These are phyloP conservation scores for Alisma plantagoaquatica DNA, from an alignment of 106 monocot species.

Conservation along the genomic window DNA sequence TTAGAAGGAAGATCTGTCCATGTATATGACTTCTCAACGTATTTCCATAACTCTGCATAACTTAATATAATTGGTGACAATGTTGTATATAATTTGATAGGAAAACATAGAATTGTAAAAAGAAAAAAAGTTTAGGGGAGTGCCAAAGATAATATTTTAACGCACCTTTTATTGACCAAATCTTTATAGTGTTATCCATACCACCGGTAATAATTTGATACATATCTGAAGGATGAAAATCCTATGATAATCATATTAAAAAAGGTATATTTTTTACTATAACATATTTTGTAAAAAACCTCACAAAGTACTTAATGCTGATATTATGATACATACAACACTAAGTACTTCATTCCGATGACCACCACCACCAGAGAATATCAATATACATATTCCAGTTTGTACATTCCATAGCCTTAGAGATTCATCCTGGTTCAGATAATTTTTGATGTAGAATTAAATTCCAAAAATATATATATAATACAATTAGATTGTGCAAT, in stretches of 20 bases:
- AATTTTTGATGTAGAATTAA: too few species aligned
- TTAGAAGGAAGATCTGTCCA: conserved; percentile 95
- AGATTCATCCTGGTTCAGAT: conserved; percentile 67
- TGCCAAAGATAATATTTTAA: neutral
- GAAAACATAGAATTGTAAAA: too few species aligned
- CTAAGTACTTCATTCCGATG: conserved; percentile 94
- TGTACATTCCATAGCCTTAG: too few species aligned
- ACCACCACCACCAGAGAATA: conserved; percentile 88
- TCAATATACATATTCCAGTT: conserved; percentile 81
- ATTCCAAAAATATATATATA: too few species aligned
- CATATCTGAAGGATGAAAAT: conserved; percentile 90
- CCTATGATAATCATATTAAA: too few species aligned
- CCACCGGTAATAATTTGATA: conserved; percentile 86
- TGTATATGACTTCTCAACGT: conserved; percentile 91
- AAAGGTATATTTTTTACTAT: too few species aligned
- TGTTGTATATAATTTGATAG: too few species aligned
- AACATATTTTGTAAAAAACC: too few species aligned
- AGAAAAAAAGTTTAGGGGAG: too few species aligned
- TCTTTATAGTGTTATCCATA: conserved; percentile 90
- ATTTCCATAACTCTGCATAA: conserved; percentile 77
- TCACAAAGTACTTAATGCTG: too few species aligned
- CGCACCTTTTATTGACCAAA: conserved; percentile 94
- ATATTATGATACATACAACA: conserved; percentile 80
- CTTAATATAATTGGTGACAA: too few species aligned
- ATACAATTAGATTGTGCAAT: too few species aligned